Evolutionary conservation across 108 stramenopile species (phyloP), one percentile per base, ranked within the genome.

Genomic region (Schizochytrium sp.): DNA sequence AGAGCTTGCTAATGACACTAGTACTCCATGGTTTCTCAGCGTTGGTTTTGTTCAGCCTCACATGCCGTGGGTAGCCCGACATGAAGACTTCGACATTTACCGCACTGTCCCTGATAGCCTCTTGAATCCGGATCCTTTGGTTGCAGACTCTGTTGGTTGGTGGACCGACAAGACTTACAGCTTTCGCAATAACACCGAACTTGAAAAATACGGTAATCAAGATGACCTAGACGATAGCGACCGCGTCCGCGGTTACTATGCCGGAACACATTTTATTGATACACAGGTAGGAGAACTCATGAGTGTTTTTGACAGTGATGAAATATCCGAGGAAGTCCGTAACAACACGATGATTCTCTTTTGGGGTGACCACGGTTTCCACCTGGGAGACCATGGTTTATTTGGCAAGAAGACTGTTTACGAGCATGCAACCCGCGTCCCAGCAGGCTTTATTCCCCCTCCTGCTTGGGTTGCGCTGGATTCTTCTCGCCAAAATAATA

Each of bases 31-130:
- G 47, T 83, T 83, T 53, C 53, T 83, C 50, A 53, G 50, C 47
- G 76, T 83, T 13, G 76, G 76, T n/a, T 83, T 83, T 2, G 76
- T 55, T 56, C 76, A 55, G 50, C 76, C 76, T 56, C 76, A 83
- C 76, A 83, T 83, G 76, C 76, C 76, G 8, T 83, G 76, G 76
- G 49, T 73, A 0, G 76, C 76, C 12, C 76, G 50, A 17, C 10
- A 55, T 57, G 89, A 15, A 19, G 49, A 73, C 50, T 53, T 17
- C 15, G 53, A 53, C 72, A 17, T 8, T 47, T 73, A 38, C 45
- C 72, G 15, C 15, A 10, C 40, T 45, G 53, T 72, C 4, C 72
- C 72, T 10, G 72, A 47, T 40, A 49, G 53, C 76, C 10, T 83
- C 50, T 40, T 83, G 28, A 55, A 83, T 10, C 76, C 76, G 8